Percentiles rank a stretch among this genome's conserved stretches.
These are phyloP conservation scores for Lobosporangium transversale DNA, from an alignment of 192 early-diverging fungal genomes.

Conservation along the genomic window DNA sequence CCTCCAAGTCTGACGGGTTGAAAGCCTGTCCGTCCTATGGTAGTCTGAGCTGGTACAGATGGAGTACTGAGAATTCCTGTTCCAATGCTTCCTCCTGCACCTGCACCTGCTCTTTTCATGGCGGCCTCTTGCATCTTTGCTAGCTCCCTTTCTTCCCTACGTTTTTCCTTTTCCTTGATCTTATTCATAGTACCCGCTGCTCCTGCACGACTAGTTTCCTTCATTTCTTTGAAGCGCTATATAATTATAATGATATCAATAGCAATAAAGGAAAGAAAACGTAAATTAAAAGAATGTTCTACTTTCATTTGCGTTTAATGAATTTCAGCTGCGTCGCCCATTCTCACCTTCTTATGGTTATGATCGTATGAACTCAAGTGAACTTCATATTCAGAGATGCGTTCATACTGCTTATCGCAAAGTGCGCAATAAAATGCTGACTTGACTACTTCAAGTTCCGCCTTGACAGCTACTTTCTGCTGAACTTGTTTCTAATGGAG, in stretches of 20 bases:
- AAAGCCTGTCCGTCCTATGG: conserved; percentile 9
- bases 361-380: conserved; percentile 85
- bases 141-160: conserved; percentile 75
- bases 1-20: conserved; percentile 28
- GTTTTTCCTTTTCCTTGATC: conserved; percentile 70
- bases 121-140: conserved; percentile 72
- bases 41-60: neutral
- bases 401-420: conserved; percentile 84
- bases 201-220: conserved; percentile 59
- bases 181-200: conserved; percentile 50
- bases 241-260: no score
- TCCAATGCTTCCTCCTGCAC: neutral
- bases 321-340: neutral
- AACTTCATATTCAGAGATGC: conserved; percentile 78
- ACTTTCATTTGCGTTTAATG: neutral
- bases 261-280: no score
- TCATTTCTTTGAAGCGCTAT: conserved; percentile 84
- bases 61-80: neutral
- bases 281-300: neutral
- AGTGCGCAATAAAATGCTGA: conserved; percentile 80
- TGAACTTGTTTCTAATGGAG: conserved; percentile 62
- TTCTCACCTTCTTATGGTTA: conserved; percentile 74
- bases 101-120: conserved; percentile 51
- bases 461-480: conserved; percentile 61
- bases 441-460: conserved; percentile 68